These are phyloP conservation scores for Wallacemonas sp. DNA, from an alignment of 208 protist species.

Conservation along the genomic window DNA sequence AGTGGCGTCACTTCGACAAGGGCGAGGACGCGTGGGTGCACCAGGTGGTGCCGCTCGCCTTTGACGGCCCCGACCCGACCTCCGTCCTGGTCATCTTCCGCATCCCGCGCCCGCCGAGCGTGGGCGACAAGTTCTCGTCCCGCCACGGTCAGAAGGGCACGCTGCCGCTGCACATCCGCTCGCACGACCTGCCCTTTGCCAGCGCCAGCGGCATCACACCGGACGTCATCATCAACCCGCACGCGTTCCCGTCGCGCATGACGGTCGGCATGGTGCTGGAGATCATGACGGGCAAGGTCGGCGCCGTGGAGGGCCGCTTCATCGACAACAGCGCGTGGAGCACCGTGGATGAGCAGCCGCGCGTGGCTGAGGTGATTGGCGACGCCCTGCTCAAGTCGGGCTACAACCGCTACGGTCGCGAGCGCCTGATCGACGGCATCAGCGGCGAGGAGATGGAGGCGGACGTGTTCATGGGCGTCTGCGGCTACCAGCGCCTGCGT, in stretches of 20 bases:
- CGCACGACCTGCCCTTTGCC: slow-evolving; percentile 95
- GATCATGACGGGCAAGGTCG: slow-evolving; percentile 97
- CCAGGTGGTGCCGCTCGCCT: slow-evolving; percentile 84
- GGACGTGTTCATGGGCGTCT: slow-evolving; percentile 98
- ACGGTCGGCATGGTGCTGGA: slow-evolving; percentile 99
- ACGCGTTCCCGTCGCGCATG: slow-evolving; percentile 99
- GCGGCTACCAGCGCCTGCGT: slow-evolving; percentile 99
- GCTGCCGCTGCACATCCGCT: slow-evolving; percentile 93
- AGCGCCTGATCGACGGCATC: slow-evolving; percentile 95
- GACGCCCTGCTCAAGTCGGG: slow-evolving; percentile 93
- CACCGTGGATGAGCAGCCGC: slow-evolving; percentile 59
- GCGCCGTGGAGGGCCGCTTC: slow-evolving; percentile 93
- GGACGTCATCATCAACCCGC: slow-evolving; percentile 99
- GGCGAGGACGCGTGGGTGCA: slow-evolving; percentile 91
- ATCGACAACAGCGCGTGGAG: slow-evolving; percentile 96
- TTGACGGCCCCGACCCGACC: slow-evolving; percentile 81
- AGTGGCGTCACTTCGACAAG: slow-evolving; percentile 90
- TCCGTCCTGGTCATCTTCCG: slow-evolving; percentile 85
- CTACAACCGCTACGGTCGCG: slow-evolving; percentile 98
- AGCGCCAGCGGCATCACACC: slow-evolving; percentile 94
- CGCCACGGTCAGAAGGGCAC: slow-evolving; percentile 99
- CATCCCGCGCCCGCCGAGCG: slow-evolving; percentile 95
- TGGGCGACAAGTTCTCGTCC: slow-evolving; percentile 99
- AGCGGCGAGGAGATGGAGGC: slow-evolving; percentile 95
- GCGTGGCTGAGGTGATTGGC: slow-evolving; percentile 93